Percentiles rank a stretch among this genome's conserved stretches.
Conservation (phyloP, 768 basidiomycete genomes). For the Hygrophorus russula region DNA sequence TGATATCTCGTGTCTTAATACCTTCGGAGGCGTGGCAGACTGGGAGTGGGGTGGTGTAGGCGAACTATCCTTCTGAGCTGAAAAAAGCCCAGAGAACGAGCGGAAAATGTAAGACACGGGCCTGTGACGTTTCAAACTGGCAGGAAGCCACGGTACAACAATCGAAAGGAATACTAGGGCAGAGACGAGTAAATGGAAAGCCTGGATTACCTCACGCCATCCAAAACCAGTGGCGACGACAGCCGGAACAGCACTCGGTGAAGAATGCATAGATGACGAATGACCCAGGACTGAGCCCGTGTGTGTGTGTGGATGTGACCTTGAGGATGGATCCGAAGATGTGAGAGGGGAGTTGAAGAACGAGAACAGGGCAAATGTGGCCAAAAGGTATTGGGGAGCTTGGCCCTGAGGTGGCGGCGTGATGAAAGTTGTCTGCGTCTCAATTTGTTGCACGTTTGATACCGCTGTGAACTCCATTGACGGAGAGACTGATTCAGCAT, state of each 20-base stretch:
- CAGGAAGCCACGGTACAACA: slow-evolving; percentile 29
- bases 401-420: slow-evolving; percentile 13
- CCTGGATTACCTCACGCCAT: slow-evolving; percentile 45
- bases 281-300: slow-evolving; percentile 43
- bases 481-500: slow-evolving; percentile 17
- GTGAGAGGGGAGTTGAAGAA: slow-evolving; percentile 73
- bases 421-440: not conserved
- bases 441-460: not conserved
- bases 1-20: not conserved
- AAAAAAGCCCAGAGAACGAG: not conserved
- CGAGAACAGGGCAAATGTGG: slow-evolving; percentile 75
- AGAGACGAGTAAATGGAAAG: slow-evolving; percentile 57
- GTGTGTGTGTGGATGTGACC: slow-evolving; percentile 32
- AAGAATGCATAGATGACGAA: slow-evolving; percentile 4
- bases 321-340: slow-evolving; percentile 23
- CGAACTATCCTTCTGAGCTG: not conserved
- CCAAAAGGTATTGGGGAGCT: slow-evolving; percentile 62
- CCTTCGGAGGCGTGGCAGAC: not conserved
- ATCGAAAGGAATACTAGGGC: slow-evolving; percentile 49
- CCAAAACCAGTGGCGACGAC: slow-evolving; percentile 21
- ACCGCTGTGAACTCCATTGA: slow-evolving; percentile 10
- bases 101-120: not conserved
- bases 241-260: slow-evolving; percentile 12
- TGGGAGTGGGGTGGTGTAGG: not conserved
- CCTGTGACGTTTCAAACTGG: not conserved